A percentile compares a stretch with the other conserved stretches of the same genome.
phyloP scores from a whole-genome alignment of 352 stramenopile genomes.

The Pythium apleroticum region DNA sequence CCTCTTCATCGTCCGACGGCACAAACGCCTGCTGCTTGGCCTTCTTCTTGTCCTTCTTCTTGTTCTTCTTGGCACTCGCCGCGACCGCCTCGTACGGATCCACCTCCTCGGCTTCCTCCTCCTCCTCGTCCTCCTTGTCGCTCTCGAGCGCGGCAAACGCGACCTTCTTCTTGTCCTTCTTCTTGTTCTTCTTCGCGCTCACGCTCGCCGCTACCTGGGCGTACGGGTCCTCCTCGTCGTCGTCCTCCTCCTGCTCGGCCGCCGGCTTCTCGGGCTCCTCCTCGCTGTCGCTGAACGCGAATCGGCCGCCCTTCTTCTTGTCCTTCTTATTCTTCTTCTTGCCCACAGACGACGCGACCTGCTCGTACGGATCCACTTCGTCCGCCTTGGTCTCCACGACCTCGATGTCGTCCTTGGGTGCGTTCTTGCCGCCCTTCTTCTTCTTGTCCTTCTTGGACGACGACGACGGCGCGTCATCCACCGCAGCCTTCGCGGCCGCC shows the following conservation, averaged over 20 bases:
- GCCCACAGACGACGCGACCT: slow-evolving; percentile 20
- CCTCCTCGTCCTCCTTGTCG: slow-evolving; percentile 15
- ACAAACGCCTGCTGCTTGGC: slow-evolving; percentile 38
- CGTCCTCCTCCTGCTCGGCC: slow-evolving; percentile 28
- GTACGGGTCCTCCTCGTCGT: slow-evolving; percentile 33
- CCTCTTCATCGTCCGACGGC: slow-evolving; percentile 43
- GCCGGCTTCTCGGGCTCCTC: slow-evolving; percentile 41
- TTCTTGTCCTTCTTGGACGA: slow-evolving; percentile 48
- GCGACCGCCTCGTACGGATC: slow-evolving; percentile 53
- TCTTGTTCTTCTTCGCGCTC: slow-evolving; percentile 35
- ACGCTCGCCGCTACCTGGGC: slow-evolving; percentile 29
- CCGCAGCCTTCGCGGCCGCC: slow-evolving; percentile 30
- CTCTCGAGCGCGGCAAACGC: slow-evolving; percentile 14
- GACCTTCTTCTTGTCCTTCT: slow-evolving; percentile 37
- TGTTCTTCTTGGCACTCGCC: slow-evolving; percentile 70
- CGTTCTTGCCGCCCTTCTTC: slow-evolving; percentile 82
- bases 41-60: slow-evolving; percentile 72
- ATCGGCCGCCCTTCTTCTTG: slow-evolving; percentile 30
- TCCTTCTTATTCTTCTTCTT: slow-evolving; percentile 42
- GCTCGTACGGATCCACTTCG: slow-evolving; percentile 31
- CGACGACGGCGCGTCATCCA: slow-evolving; percentile 16
- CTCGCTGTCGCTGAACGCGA: slow-evolving; percentile 31
- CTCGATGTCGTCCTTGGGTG: slow-evolving; percentile 49
- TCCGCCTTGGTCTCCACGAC: slow-evolving; percentile 23
- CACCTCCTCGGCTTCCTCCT: slow-evolving; percentile 40